phyloP scores from a whole-genome alignment of 345 rosid species.

The Camelina neglecta region DNA sequence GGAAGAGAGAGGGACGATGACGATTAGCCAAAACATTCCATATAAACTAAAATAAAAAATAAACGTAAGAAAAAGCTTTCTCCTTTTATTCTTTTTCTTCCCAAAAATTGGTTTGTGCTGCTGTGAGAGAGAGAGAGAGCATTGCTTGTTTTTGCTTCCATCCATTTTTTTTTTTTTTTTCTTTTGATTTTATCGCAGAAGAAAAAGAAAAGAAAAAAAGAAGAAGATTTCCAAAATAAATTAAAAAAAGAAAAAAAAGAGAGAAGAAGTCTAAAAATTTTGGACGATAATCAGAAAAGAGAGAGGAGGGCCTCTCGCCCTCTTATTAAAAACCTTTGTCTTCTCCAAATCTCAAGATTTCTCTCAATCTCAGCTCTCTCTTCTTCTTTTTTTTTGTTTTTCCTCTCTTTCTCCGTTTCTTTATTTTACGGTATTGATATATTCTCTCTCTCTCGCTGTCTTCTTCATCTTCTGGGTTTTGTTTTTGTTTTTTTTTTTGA shows the following conservation, averaged over 20 bases:
- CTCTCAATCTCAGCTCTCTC: slow-evolving; percentile 19
- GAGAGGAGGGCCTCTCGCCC: slow-evolving; percentile 64
- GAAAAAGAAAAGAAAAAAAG: slow-evolving; percentile 5
- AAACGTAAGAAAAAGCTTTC: slow-evolving; percentile 38
- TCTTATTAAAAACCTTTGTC: slow-evolving; percentile 39
- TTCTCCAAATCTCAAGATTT: slow-evolving; percentile 36
- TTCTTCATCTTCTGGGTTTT: slow-evolving; percentile 49
- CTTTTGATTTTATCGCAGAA: too few relatives aligned
- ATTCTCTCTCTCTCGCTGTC: slow-evolving; percentile 39
- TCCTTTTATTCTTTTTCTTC: slow-evolving; percentile 1
- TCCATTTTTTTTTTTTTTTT: slow-evolving; percentile 27
- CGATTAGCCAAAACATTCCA: slow-evolving; percentile 42
- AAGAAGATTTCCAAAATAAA: not conserved
- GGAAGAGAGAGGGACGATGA: slow-evolving; percentile 9
- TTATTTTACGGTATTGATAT: slow-evolving; percentile 42
- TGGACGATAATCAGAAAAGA: slow-evolving; percentile 31
- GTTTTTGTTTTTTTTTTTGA: not conserved
- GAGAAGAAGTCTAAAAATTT: slow-evolving; percentile 4
- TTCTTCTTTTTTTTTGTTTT: not conserved
- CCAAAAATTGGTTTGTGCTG: slow-evolving; percentile 1
- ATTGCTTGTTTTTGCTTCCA: slow-evolving; percentile 9
- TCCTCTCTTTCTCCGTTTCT: slow-evolving; percentile 36
- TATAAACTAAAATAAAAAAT: slow-evolving; percentile 11
- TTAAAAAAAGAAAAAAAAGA: not conserved
- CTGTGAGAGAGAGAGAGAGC: not conserved